Conservation (phyloP, 805 yeast species). For the Zygotorulaspora florentina region DNA sequence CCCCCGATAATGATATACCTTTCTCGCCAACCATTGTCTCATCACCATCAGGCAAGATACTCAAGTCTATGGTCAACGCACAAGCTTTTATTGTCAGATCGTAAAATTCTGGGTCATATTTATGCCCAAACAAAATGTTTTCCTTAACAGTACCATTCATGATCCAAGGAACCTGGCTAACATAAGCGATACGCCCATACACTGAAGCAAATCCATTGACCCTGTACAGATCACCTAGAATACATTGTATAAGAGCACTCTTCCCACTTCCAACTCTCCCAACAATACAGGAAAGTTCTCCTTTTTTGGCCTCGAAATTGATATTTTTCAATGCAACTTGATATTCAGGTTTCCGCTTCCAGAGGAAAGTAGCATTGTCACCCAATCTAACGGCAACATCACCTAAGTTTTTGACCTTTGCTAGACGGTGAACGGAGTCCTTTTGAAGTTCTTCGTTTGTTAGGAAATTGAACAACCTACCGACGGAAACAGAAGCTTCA, state of each 20-base stretch:
- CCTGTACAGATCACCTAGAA: constrained; percentile 79
- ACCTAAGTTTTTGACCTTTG: constrained; percentile 49
- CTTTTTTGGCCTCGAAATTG: constrained; percentile 61
- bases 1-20: constrained; percentile 94
- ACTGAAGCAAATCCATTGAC: constrained; percentile 66
- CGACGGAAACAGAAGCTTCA: constrained; percentile 82
- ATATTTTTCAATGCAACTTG: constrained; percentile 64
- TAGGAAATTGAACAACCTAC: constrained; percentile 70
- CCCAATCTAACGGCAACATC: constrained; percentile 59
- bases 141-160: constrained; percentile 92
- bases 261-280: constrained; percentile 92
- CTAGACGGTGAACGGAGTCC: constrained; percentile 54
- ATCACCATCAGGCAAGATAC: constrained; percentile 83
- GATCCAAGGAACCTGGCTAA: constrained; percentile 94
- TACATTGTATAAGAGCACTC: constrained; percentile 71
- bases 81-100: constrained; percentile 80
- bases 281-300: constrained; percentile 77
- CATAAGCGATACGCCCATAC: constrained; percentile 82
- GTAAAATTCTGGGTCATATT: constrained; percentile 76
- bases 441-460: constrained; percentile 73
- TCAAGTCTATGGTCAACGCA: constrained; percentile 75
- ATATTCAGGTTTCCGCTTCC: constrained; percentile 69
- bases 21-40: constrained; percentile 93
- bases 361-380: constrained; percentile 65
- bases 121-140: constrained; percentile 86